Base-by-base conservation (phyloP, 345 rosid genomes). In the Barbarea vulgaris region DNA sequence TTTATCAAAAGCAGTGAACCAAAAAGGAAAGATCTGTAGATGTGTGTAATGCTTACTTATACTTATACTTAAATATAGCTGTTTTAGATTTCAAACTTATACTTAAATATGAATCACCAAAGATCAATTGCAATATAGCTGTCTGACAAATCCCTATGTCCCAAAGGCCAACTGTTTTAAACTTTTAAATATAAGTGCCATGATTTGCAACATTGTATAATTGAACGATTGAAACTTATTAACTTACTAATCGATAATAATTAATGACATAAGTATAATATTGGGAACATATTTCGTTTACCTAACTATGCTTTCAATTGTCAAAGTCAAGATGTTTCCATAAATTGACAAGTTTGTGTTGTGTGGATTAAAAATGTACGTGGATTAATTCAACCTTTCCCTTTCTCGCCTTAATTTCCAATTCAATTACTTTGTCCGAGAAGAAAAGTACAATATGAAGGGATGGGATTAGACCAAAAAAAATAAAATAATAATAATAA, bases 251-350 rank as follows among this genome's bases (percentile, higher is more conserved):
- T 10, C 59, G 56, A 46, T 9, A 13, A 18, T 4, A 66, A 74
- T 2, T 67, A 74, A 67, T 66, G 60, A 56, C 24, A 66, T 30
- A 24, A 50, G 59, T 47, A 34, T 46, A 64, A 59, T 70, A 48
- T 2, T 36, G 17, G 17, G 5, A 60, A 48, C 31, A 58, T 13
- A 62, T 63, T 72, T 30, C 19, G 18, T 69, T 47, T 37, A 62
- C 70, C 57, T 42, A 33, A 53, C 31, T 69, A 18, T 68, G 46
- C 69, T 67, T 60, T 62, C 50, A 64, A 53, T 22, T n/a, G 28
- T 76, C 65, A 69, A 33, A 13, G 55, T 53, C 59, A 68, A 68
- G 62, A 75, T 42, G 75, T 57, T 76, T 62, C 37, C 57, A 69
- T 39, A 31, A 4, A 51, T 76, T 25, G 54, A 60, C 46, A 67